Percentiles rank a stretch among this genome's conserved stretches.
These are phyloP conservation scores for Pyrrhoderma lamaoense DNA, from an alignment of 1,284 basidiomycete species.

Conservation along the genomic window DNA sequence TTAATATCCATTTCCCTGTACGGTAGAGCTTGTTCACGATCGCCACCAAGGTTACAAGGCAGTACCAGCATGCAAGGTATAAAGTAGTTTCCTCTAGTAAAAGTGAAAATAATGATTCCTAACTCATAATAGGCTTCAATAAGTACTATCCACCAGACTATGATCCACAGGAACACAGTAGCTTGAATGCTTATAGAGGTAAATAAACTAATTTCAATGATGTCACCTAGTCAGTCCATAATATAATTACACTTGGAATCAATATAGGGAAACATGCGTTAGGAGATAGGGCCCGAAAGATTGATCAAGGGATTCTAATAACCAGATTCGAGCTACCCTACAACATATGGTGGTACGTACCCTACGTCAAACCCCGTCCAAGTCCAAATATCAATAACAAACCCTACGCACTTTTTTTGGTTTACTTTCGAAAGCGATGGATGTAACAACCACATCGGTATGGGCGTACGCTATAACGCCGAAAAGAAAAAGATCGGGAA, in stretches of 20 bases:
- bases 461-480: conserved; percentile 97
- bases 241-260: conserved; percentile 22
- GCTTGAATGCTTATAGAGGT: conserved; percentile 79
- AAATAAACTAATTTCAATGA: conserved; percentile 11
- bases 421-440: conserved; percentile 63
- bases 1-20: background rate
- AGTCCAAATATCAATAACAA: background rate
- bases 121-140: conserved; percentile 54
- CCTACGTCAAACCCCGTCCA: too few relatives aligned
- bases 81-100: too few relatives aligned
- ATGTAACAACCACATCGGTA: conserved; percentile 92
- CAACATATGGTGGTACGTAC: conserved; percentile 91
- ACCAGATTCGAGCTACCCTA: conserved; percentile 93
- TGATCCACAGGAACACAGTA: conserved; percentile 72
- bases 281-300: conserved; percentile 84
- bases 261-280: conserved; percentile 85
- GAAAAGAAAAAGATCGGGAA: conserved; percentile 96
- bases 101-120: too few relatives aligned
- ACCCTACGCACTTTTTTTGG: background rate
- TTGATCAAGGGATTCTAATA: conserved; percentile 91
- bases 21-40: too few relatives aligned
- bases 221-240: background rate
- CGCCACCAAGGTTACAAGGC: too few relatives aligned
- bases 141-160: conserved; percentile 95
- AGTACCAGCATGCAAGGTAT: conserved; percentile 7